A percentile compares a stretch with the other conserved stretches of the same genome.
These are phyloP conservation scores for Nakazawaea pomicola DNA, from an alignment of 805 yeast species.

Conservation along the genomic window DNA sequence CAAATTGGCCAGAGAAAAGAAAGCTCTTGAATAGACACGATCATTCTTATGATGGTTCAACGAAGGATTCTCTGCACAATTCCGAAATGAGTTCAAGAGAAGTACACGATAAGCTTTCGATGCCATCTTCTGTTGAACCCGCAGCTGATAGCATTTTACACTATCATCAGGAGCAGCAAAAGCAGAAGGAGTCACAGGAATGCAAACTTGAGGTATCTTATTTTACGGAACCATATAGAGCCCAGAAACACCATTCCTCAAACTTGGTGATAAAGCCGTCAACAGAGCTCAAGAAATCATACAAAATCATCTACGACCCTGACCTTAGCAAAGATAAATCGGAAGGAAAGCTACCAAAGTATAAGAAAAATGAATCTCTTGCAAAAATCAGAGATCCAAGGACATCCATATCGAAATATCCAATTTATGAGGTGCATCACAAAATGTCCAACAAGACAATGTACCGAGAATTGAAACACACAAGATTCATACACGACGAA, in stretches of 20 bases:
- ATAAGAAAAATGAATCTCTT: constrained; percentile 27
- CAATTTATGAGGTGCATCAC: constrained; percentile 13
- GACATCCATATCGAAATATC: constrained; percentile 26
- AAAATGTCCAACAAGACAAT: constrained; percentile 18
- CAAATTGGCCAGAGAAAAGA: too few species aligned
- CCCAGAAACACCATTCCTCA: constrained; percentile 3
- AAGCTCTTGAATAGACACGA: too few species aligned
- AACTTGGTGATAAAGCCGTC: background rate
- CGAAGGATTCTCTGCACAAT: too few species aligned
- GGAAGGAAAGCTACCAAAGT: constrained; percentile 30
- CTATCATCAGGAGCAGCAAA: too few species aligned
- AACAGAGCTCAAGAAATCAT: constrained; percentile 22
- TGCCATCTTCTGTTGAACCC: too few species aligned
- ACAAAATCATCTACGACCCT: constrained; percentile 48
- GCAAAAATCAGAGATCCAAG: constrained; percentile 39
- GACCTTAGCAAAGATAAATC: constrained; percentile 38
- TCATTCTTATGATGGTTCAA: too few species aligned
- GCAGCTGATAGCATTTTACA: too few species aligned
- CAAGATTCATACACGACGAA: constrained; percentile 52
- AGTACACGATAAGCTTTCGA: background rate
- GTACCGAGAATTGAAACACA: constrained; percentile 15
- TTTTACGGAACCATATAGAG: constrained; percentile 1
- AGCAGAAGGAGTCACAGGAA: background rate
- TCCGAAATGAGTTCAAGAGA: background rate
- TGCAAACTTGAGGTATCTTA: background rate